phyloP scores from a whole-genome alignment of 257 asterid species.

The Eustoma russellianum region DNA sequence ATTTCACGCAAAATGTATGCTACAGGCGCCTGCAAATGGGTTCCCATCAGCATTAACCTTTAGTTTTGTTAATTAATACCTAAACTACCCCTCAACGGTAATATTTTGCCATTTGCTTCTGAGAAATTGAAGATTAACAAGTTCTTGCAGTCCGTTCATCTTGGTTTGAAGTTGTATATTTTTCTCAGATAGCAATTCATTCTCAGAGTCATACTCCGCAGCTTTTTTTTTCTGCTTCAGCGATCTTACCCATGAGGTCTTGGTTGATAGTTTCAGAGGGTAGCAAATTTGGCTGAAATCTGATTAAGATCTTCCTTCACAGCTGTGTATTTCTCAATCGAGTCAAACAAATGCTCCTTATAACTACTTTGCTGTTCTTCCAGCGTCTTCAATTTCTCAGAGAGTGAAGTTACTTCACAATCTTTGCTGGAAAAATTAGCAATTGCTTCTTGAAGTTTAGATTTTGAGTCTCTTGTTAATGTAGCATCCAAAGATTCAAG shows the following conservation, averaged over 20 bases:
- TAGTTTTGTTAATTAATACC: too few relatives aligned
- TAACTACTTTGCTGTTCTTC: conserved; percentile 54
- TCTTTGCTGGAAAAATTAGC: conserved; percentile 50
- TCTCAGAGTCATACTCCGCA: conserved; percentile 43
- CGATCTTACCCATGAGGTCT: conserved; percentile 38
- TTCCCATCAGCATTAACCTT: too few relatives aligned
- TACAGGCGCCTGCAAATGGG: too few relatives aligned
- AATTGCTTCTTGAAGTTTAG: conserved; percentile 56
- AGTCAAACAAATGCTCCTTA: conserved; percentile 58
- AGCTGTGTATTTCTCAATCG: conserved; percentile 34
- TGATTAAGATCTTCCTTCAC: conserved; percentile 51
- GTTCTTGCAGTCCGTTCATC: conserved; percentile 54
- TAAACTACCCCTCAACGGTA: too few relatives aligned
- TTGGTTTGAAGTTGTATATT: conserved; percentile 38
- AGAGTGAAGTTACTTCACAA: conserved; percentile 52
- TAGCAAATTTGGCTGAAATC: conserved; percentile 41
- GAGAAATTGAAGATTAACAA: too few relatives aligned
- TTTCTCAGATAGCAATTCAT: conserved; percentile 43
- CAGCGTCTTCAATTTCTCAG: conserved; percentile 45
- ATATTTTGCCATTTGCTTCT: too few relatives aligned
- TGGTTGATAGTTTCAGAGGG: conserved; percentile 46
- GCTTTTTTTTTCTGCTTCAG: conserved; percentile 56
- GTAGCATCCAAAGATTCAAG: conserved; percentile 54
- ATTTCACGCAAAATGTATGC: too few relatives aligned
- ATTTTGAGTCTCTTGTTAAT: conserved; percentile 43